Conservation (phyloP, 177 flowering plant genomes). For the Vitis hybrid region DNA sequence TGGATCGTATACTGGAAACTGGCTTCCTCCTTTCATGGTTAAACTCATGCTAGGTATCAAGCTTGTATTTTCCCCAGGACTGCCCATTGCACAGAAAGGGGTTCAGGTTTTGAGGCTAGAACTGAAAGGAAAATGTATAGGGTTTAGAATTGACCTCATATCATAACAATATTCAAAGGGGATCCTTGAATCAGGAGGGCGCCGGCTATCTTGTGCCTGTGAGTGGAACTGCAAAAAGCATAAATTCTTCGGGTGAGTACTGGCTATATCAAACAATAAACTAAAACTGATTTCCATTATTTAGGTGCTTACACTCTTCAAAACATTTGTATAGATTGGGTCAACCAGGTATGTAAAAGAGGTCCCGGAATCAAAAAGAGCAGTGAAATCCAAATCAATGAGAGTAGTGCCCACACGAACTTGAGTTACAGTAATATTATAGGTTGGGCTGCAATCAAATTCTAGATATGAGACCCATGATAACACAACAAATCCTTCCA, state of each 20-base stretch:
- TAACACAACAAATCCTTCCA: neutral
- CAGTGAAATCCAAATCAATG: slow-evolving; percentile 37
- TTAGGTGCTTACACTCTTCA: slow-evolving; percentile 45
- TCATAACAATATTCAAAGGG: slow-evolving; percentile 87
- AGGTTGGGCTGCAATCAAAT: slow-evolving; percentile 48
- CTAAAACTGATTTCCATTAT: neutral
- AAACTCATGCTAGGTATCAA: slow-evolving; percentile 48
- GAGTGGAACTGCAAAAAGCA: slow-evolving; percentile 50
- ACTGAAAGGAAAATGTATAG: slow-evolving; percentile 6
- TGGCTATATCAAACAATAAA: no score
- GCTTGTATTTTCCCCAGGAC: slow-evolving; percentile 43
- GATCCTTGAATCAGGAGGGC: slow-evolving; percentile 44
- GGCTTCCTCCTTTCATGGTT: slow-evolving; percentile 56
- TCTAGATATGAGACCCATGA: slow-evolving; percentile 1
- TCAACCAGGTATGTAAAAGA: slow-evolving; percentile 61
- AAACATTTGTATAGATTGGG: slow-evolving; percentile 41
- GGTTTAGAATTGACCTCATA: slow-evolving; percentile 39
- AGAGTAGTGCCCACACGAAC: slow-evolving; percentile 43
- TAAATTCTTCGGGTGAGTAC: neutral
- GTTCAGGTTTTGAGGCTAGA: neutral
- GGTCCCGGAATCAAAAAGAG: slow-evolving; percentile 71
- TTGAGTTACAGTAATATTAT: slow-evolving; percentile 42
- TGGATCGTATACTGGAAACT: slow-evolving; percentile 45
- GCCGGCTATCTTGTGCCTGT: slow-evolving; percentile 46
- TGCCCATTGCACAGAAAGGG: slow-evolving; percentile 21